Evolutionary conservation across 2,329 filamentous ascomycete genomes (phyloP), one percentile per base, ranked within the genome.

Genomic region (Fusarium sororula): DNA sequence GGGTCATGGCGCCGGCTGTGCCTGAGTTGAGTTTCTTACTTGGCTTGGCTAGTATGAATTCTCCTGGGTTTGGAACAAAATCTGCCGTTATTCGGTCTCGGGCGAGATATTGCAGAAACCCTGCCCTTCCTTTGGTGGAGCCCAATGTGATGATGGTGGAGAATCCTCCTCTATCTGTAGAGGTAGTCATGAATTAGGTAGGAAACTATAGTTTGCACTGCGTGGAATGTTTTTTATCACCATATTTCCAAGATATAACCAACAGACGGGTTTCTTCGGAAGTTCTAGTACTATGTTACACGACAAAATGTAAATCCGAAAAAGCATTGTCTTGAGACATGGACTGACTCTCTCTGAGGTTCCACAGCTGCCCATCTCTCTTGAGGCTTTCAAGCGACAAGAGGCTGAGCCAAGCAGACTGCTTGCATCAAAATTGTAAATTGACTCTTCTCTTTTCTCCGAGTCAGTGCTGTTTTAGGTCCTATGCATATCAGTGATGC

Each of bases 341-440:
- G 20, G 22, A 22, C 38, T 22, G 38, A 4, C 20, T 5, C 20
- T 41, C 8, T 2, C 8, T 2, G 20, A 22, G 20, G 3, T 17
- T 26, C 24, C 5, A 5, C 24, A 26, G 4, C 24, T 26, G 5
- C 14, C 47, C 17, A 3, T 50, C 8, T 15, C 26, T 32, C 8
- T n/a, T 32, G 13, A 22, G 11, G 13, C 8, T 32, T 10, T 12
- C 20, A 44, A 24, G 41, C 5, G n/a, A 12, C 8, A 10, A 6
- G 10, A 26, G 24, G 24, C 24, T 26, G 24, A 5, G 24, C 24
- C n/a, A 15, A 26, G 4, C 12, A 20, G 8, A 20, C 12, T n/a
- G 15, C 1, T 26, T 3, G 2, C n/a, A 38, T 38, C 13, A 26
- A 3, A 15, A 3, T 20, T 15, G 4, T 0, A 14, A 4, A 2